Base-by-base conservation (phyloP, 495 filamentous ascomycete species). In the Viridothelium virens region DNA sequence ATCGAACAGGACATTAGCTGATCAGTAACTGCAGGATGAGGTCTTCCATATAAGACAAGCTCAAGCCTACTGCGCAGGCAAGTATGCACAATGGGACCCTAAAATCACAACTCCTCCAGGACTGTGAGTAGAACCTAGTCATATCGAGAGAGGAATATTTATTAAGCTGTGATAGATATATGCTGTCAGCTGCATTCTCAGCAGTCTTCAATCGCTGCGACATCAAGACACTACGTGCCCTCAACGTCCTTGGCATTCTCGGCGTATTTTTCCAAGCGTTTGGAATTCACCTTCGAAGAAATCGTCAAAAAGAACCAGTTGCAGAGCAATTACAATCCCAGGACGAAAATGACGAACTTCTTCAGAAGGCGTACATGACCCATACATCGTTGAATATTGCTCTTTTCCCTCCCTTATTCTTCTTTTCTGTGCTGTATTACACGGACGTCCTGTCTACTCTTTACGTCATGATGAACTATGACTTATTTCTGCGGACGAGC, bases 41-140 rank as follows among this genome's bases (percentile, higher is more conserved):
- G 86, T 92, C 34, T 98, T 98, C 76, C 94, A 98, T 71, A 86
- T 97, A 62, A 88, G 91, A 2, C 94, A 98, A 77, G 92, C 92
- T 0, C 89, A 95, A 64, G 82, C 82, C 9, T 98, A 97, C 74
- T 96, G 92, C 76, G 70, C 81, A 25, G 86, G 89, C 18, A 80
- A 84, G 37, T 97, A 87, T 78, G 73, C 74, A 38, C 77, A 87
- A 18, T 98, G 95, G 95, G 92, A 98, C 76, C 89, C 91, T 14
- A 97, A 97, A 73, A 91, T 98, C 68, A 98, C 94, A 9, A 98
- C 94, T 2, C 94, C 94, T 1, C 91, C 94, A 6, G 95, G 92
- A 25, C 80, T 97, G 79, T 96, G 91, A 59, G 53, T 16, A 53
- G 18, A 53, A 5, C 48, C 5, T 59, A 11, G 25, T 5, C 10